Base-by-base conservation (phyloP, 2,329 filamentous ascomycete genomes). In the Colletotrichum theobromicola region DNA sequence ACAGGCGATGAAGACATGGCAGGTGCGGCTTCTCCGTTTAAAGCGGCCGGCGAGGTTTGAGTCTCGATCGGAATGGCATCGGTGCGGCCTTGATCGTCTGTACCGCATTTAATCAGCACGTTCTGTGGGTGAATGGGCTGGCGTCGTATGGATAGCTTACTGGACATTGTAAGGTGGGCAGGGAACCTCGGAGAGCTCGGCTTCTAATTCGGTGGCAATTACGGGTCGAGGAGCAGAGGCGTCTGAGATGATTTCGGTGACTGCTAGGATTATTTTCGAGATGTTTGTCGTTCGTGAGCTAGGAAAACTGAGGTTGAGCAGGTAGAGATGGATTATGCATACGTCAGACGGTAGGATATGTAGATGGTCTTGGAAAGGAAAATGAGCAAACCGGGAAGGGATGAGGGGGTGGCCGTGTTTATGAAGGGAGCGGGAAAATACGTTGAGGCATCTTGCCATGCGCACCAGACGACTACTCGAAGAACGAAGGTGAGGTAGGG, bases 1-100 rank as follows among this genome's bases (percentile, higher is more conserved):
- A 53, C 83, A 78, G 77, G 79, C 82, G 73, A 74, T 10, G 74
- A 68, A 21, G 74, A 76, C 8, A 74, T 46, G 5, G 60, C 67
- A 8, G 42, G 30, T 12, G 67, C 67, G 21, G 37, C 34, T 18
- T 74, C 72, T 15, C 72, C 61, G 26, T 74, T 15, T 26, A 66
- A 37, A 35, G 42, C 37, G 16, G 24, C 28, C 26, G 37, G 37
- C 30, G 72, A 64, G 16, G 57, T 63, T 7, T 32, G 35, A 21
- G 55, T 71, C 28, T 73, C 69, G 21, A 60, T 53, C 5, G 69
- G 15, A 13, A 65, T 73, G 57, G 55, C 58, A 28, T 75, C 62
- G 26, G 72, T 63, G 58, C 57, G 63, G 24, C 32, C 30, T 28
- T 75, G 69, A n/a, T 68, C 70, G 61, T 72, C 67, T 74, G 21